Evolutionary conservation across 441 rosid species (phyloP).

Genomic region (Pelargonium myrrhifolium): DNA sequence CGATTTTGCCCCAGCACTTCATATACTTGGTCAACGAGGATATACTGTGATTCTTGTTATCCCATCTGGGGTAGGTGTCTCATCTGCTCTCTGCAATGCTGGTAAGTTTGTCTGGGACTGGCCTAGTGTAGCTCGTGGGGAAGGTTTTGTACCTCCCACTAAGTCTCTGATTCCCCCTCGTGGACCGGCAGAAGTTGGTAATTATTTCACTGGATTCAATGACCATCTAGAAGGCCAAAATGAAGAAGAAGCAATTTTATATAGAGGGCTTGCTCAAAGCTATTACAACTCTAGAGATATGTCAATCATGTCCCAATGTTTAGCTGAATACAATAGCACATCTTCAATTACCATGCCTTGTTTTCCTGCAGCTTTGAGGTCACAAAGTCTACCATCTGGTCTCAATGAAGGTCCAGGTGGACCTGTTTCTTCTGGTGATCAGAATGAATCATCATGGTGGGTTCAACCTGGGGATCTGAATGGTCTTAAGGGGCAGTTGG

Average conservation of each 20-base stretch:
- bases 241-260: constrained; percentile 74
- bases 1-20: constrained; percentile 92
- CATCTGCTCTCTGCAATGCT: constrained; percentile 79
- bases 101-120: constrained; percentile 97
- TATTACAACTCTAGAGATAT: constrained; percentile 54
- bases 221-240: constrained; percentile 39
- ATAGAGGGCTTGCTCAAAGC: constrained; percentile 52
- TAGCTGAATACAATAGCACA: constrained; percentile 37
- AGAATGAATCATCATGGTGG: constrained; percentile 61
- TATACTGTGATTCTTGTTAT: constrained; percentile 75
- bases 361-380: constrained; percentile 36
- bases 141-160: constrained; percentile 64
- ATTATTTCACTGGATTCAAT: constrained; percentile 43
- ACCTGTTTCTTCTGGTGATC: constrained; percentile 37
- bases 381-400: constrained; percentile 52
- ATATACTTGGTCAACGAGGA: constrained; percentile 89
- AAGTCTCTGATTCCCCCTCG: constrained; percentile 42
- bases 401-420: constrained; percentile 41
- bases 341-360: constrained; percentile 31
- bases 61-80: constrained; percentile 76
- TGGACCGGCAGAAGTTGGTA: constrained; percentile 32
- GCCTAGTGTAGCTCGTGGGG: constrained; percentile 93
- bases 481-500: constrained; percentile 67
- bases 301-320: constrained; percentile 47
- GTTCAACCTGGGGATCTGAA: constrained; percentile 86